Percentiles rank a stretch among this genome's conserved stretches.
Conservation (phyloP, 1,284 basidiomycete species). For the Xerocomus minutiporus region DNA sequence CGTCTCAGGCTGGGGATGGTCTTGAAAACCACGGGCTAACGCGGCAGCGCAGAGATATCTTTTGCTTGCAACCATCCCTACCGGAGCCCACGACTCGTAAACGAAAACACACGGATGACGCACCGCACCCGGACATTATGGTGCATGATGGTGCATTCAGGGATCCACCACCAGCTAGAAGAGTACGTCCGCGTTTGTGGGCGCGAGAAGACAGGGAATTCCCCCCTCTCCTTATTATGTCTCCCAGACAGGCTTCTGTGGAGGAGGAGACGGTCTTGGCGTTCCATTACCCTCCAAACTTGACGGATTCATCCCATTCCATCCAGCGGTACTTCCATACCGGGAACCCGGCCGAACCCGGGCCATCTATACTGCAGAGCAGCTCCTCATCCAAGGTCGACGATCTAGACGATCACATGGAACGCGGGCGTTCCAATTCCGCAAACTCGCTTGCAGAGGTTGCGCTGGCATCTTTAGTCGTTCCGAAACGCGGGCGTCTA, state of each 20-base stretch:
- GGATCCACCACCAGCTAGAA: not conserved
- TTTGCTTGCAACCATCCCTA: not conserved
- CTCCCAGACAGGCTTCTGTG: slow-evolving; percentile 5
- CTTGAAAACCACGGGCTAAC: not conserved
- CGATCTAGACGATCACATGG: not conserved
- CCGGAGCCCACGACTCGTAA: slow-evolving; percentile 11
- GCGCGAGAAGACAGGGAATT: slow-evolving; percentile 14
- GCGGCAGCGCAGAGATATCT: not conserved
- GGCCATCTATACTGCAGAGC: slow-evolving; percentile 1
- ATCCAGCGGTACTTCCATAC: not conserved
- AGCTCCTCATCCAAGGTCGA: not conserved
- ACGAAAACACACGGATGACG: slow-evolving; percentile 14
- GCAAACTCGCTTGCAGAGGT: slow-evolving; percentile 15
- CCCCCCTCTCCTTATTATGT: slow-evolving; percentile 21
- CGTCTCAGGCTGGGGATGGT: not conserved
- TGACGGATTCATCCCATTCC: not conserved
- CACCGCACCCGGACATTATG: not conserved
- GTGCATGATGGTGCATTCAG: not conserved
- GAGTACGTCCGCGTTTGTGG: slow-evolving; percentile 10
- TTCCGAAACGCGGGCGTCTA: slow-evolving; percentile 4
- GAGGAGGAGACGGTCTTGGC: slow-evolving; percentile 8
- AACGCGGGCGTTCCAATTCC: slow-evolving; percentile 10
- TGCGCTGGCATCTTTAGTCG: slow-evolving; percentile 2
- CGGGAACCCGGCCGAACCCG: not conserved
- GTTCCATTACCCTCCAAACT: not conserved